Conservation (phyloP, 495 filamentous ascomycete genomes). For the Neurospora africana region DNA sequence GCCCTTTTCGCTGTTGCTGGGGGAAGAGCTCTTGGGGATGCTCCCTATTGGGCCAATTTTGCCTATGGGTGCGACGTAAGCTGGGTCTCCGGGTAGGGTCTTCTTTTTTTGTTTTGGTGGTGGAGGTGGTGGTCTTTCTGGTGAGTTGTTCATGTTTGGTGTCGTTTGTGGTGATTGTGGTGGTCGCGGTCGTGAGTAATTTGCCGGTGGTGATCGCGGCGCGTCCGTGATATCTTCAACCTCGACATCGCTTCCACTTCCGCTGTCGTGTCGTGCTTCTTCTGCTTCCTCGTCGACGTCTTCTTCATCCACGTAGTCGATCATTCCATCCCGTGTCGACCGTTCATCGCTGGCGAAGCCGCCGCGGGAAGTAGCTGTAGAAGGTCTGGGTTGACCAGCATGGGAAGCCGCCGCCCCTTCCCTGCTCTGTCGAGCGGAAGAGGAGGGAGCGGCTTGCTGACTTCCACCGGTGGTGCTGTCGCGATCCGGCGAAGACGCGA, state of each 20-base stretch:
- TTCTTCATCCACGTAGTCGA: neutral
- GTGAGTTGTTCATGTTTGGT: neutral
- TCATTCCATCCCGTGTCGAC: neutral
- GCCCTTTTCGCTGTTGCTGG: neutral
- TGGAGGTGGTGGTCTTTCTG: neutral
- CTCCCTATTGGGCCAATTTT: slow-evolving; percentile 13
- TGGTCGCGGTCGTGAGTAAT: neutral
- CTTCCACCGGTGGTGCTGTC: neutral
- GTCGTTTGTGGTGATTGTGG: neutral
- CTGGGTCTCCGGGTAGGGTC: slow-evolving; percentile 4
- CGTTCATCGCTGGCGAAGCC: neutral
- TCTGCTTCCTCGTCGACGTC: neutral
- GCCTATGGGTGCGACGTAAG: slow-evolving; percentile 24
- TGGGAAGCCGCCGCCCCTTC: neutral
- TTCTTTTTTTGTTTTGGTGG: slow-evolving; percentile 6
- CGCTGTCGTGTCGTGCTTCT: neutral
- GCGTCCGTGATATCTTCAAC: neutral
- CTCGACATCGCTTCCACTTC: neutral
- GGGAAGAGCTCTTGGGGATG: slow-evolving; percentile 10
- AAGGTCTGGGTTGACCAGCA: neutral
- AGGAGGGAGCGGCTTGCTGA: neutral
- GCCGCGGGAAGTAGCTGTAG: neutral
- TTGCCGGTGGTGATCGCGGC: neutral
- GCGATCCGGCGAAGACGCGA: neutral
- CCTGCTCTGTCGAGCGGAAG: neutral